Evolutionary conservation across 1,284 basidiomycete species (phyloP), one percentile per base, ranked within the genome.

Genomic region (Moesziomyces antarcticus): DNA sequence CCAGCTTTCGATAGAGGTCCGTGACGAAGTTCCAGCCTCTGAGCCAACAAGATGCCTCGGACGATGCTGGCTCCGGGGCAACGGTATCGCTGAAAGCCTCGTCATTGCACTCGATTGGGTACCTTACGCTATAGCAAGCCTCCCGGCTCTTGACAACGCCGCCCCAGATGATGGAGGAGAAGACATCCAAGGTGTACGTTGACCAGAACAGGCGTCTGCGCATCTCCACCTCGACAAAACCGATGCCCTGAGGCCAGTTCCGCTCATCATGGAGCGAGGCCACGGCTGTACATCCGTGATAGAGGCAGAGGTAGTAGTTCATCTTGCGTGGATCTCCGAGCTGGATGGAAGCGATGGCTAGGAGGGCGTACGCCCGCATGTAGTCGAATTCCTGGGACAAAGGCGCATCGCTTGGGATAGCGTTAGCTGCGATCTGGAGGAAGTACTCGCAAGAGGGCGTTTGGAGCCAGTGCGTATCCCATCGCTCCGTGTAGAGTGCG

Each of bases 141-240:
- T 40, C 37, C 37, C 37, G 3, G 37, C 37, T n/a, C 37, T 40
- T 40, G 37, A 40, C 37, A 18, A 40, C 37, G 16, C 37, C 37
- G 37, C 37, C 37, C 37, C 37, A 40, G 37, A 40, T 40, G 37
- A 40, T 40, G 37, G 37, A 40, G 16, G 37, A 40, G 37, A 40
- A 40, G 37, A 40, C 37, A n/a, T 40, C 37, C 37, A 40, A 40
- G 37, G 37, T 40, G 37, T 40, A 40, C 37, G 37, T 40, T 40
- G 37, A 40, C 37, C 37, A 40, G 37, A 40, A 40, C 37, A 40
- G 37, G 37, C 37, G 37, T 18, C 37, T 40, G 37, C 37, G 37
- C 37, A 40, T 40, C 37, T 40, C 37, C 16, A 40, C 37, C 37
- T 40, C 37, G 16, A 40, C 37, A 5, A 18, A 40, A 2, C 37